These are phyloP conservation scores for Penicillium dipodomyicola DNA, from an alignment of 495 filamentous ascomycete species.

Conservation along the genomic window DNA sequence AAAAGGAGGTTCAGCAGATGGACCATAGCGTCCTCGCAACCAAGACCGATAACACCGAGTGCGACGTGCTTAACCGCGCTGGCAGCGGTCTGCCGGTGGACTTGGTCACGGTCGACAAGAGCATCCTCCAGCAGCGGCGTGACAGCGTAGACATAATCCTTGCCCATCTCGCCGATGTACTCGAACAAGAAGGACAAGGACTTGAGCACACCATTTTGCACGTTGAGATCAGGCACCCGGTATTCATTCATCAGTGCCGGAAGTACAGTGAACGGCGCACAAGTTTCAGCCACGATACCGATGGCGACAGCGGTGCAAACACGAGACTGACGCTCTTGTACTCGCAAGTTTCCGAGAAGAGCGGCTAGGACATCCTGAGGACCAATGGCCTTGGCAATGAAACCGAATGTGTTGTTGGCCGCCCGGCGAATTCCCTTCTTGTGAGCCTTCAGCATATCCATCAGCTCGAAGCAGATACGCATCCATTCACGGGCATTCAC, in stretches of 20 bases:
- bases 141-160: slow-evolving; percentile 98
- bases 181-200: slow-evolving; percentile 97
- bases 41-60: slow-evolving; percentile 89
- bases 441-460: slow-evolving; percentile 99
- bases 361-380: slow-evolving; percentile 97
- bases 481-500: slow-evolving; percentile 99
- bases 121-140: slow-evolving; percentile 97
- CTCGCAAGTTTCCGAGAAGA: slow-evolving; percentile 91
- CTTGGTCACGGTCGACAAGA: slow-evolving; percentile 96
- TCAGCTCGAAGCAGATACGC: slow-evolving; percentile 98
- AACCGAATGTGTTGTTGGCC: slow-evolving; percentile 99
- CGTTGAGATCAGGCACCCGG: slow-evolving; percentile 95
- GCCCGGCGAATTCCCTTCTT: slow-evolving; percentile 98
- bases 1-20: slow-evolving; percentile 95
- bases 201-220: slow-evolving; percentile 98
- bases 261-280: slow-evolving; percentile 97
- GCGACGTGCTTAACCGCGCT: slow-evolving; percentile 97
- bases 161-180: slow-evolving; percentile 99
- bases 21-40: slow-evolving; percentile 98
- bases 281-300: slow-evolving; percentile 99
- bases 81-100: slow-evolving; percentile 95
- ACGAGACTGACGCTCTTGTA: slow-evolving; percentile 95
- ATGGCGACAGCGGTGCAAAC: slow-evolving; percentile 99
- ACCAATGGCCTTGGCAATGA: slow-evolving; percentile 99
- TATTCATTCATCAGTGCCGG: slow-evolving; percentile 99